These are phyloP conservation scores for Exophiala viscosa DNA, from an alignment of 2,329 filamentous ascomycete genomes.

Conservation along the genomic window DNA sequence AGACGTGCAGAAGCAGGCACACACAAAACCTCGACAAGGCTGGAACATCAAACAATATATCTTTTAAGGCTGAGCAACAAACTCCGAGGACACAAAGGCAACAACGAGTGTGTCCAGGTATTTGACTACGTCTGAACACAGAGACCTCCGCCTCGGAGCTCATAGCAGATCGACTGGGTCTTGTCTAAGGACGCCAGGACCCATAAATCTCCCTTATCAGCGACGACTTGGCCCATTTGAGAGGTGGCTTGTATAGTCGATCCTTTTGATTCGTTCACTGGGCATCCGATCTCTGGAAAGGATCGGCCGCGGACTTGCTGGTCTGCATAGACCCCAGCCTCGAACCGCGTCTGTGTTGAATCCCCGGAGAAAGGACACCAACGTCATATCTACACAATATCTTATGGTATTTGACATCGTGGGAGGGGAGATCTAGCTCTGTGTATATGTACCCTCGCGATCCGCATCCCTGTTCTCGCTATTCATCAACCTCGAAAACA, in stretches of 20 bases:
- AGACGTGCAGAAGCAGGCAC: background rate
- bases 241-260: conserved; percentile 7
- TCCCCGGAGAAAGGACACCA: conserved; percentile 26
- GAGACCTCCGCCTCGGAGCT: conserved; percentile 16
- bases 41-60: background rate
- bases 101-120: conserved; percentile 6
- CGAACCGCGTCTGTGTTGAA: conserved; percentile 1
- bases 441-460: conserved; percentile 10
- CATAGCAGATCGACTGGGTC: conserved; percentile 4
- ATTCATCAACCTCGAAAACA: background rate
- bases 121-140: conserved; percentile 3
- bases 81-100: conserved; percentile 5
- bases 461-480: background rate
- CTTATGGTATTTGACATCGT: background rate
- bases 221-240: conserved; percentile 6
- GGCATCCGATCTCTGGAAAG: conserved; percentile 9
- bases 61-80: background rate
- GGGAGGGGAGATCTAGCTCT: background rate
- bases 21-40: background rate
- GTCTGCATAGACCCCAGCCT: conserved; percentile 6
- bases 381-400: conserved; percentile 13
- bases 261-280: conserved; percentile 9
- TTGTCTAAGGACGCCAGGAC: background rate
- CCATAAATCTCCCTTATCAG: conserved; percentile 19
- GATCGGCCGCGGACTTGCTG: conserved; percentile 25